Evolutionary conservation across 106 monocot genomes (phyloP), one percentile per base, ranked within the genome.

Genomic region (Platanthera guangdongensis): DNA sequence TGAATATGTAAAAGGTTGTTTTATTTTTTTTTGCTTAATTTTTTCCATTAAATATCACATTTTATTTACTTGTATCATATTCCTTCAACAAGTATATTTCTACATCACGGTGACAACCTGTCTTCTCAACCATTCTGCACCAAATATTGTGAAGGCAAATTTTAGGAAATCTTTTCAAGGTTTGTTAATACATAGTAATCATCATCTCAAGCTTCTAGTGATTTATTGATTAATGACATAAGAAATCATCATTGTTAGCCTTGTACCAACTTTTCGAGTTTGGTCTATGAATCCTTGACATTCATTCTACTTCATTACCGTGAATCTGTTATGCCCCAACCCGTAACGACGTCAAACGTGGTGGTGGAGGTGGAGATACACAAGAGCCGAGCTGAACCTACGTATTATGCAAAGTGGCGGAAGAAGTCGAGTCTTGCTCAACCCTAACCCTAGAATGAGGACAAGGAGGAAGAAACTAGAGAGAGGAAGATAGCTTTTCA

Each of bases 1-100:
- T 83, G 94, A 94, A 81, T 91, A 94, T 82, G 99, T 99, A 12
- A 99, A 99, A 94, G 99, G 99, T 99, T 78, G 48, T 71, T 49
- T 54, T 72, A 13, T 52, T 1, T 46, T 1, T 78, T 49, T 19
- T 2, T 54, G 21, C 71, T 14, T 14, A 30, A 19, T 16, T 10
- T 76, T 47, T 45, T 9, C 48, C 60, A 3, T n/a, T 32, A 45
- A 60, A 8, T 4, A 10, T n/a, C 18, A 46, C 70, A 72, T 72
- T 72, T 19, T 72, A 72, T 7, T 72, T 71, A 7, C 70, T 47
- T 48, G 12, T 16, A 22, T 8, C 9, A 9, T 10, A 9, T 50
- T n/a, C 51, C 10, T 72, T 51, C 51, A 10, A 16, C 22, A 72
- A 51, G 9, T 21, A 9, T 51, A 18, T 48, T 48, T n/a, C 70